A percentile compares a stretch with the other conserved stretches of the same genome.
phyloP scores from a whole-genome alignment of 805 yeast genomes.

The Kodamaea kakaduensis region DNA sequence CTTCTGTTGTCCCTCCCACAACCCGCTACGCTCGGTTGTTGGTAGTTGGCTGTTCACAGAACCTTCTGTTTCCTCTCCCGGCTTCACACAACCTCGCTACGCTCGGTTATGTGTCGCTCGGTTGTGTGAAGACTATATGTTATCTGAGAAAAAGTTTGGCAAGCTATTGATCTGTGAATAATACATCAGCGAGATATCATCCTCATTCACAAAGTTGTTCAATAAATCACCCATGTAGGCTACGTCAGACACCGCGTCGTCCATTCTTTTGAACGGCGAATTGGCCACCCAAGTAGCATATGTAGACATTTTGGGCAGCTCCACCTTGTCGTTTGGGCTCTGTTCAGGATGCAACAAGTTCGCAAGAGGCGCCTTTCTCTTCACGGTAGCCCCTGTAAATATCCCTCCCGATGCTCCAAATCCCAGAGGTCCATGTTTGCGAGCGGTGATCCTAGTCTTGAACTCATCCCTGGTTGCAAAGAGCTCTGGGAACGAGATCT shows the following conservation, averaged over 20 bases:
- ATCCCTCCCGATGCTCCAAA: not conserved
- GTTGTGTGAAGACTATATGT: too few species aligned
- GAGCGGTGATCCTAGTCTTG: constrained; percentile 7
- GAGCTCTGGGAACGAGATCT: constrained; percentile 12
- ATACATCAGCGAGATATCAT: constrained; percentile 18
- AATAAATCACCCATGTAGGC: constrained; percentile 2
- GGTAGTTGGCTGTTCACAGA: too few species aligned
- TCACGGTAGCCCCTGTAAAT: constrained; percentile 1
- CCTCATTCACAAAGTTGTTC: constrained; percentile 20
- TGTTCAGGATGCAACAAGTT: constrained; percentile 1
- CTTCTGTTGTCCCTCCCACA: too few species aligned
- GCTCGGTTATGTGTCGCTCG: too few species aligned
- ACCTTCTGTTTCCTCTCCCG: too few species aligned
- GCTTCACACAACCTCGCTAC: too few species aligned
- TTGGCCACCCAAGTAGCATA: not conserved
- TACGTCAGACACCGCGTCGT: not conserved
- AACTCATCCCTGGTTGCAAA: constrained; percentile 2
- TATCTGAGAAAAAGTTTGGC: constrained; percentile 38
- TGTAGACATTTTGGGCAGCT: too few species aligned
- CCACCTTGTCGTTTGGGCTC: too few species aligned
- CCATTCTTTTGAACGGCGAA: not conserved
- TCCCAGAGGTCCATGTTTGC: not conserved
- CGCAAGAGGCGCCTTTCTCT: constrained; percentile 1
- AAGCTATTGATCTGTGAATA: constrained; percentile 25
- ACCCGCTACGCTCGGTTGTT: too few species aligned